Conservation (phyloP, 768 basidiomycete genomes). For the Amanita exitialis region DNA sequence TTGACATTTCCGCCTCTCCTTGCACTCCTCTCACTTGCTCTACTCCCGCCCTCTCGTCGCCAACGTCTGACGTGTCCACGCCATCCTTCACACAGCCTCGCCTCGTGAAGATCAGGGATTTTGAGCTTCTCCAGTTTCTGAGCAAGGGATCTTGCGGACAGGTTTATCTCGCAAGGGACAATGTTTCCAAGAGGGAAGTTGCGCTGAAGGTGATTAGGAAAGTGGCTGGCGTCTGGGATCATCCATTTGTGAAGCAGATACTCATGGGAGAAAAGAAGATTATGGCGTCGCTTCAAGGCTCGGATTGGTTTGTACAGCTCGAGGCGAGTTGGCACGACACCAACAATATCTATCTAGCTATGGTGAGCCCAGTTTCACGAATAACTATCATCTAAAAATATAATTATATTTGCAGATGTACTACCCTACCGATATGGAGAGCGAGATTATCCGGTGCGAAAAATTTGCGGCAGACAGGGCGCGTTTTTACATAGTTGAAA, state of each 20-base stretch:
- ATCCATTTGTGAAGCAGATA: slow-evolving; percentile 13
- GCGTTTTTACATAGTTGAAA: slow-evolving; percentile 24
- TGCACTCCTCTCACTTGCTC: slow-evolving; percentile 3
- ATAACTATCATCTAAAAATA: neutral
- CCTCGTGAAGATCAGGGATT: neutral
- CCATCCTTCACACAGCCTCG: neutral
- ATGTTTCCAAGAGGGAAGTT: slow-evolving; percentile 11
- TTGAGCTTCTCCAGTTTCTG: slow-evolving; percentile 14
- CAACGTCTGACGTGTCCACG: neutral
- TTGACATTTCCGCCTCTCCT: neutral
- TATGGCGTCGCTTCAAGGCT: slow-evolving; percentile 1
- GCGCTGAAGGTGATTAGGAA: slow-evolving; percentile 23
- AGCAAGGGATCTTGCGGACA: slow-evolving; percentile 18
- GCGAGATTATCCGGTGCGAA: slow-evolving; percentile 18
- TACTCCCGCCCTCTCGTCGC: neutral
- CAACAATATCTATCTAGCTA: slow-evolving; percentile 9
- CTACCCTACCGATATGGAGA: slow-evolving; percentile 20
- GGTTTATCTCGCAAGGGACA: slow-evolving; percentile 19
- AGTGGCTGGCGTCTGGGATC: slow-evolving; percentile 11
- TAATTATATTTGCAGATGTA: slow-evolving; percentile 11
- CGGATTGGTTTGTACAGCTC: slow-evolving; percentile 7
- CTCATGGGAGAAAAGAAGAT: slow-evolving; percentile 8
- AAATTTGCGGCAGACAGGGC: slow-evolving; percentile 15
- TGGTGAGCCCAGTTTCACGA: slow-evolving; percentile 1
- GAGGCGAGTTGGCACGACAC: slow-evolving; percentile 11